Percentiles rank a stretch among this genome's conserved stretches.
Evolutionary conservation across 1,139 yeast species (phyloP).

Genomic region (Debaryomycetaceae sp.): DNA sequence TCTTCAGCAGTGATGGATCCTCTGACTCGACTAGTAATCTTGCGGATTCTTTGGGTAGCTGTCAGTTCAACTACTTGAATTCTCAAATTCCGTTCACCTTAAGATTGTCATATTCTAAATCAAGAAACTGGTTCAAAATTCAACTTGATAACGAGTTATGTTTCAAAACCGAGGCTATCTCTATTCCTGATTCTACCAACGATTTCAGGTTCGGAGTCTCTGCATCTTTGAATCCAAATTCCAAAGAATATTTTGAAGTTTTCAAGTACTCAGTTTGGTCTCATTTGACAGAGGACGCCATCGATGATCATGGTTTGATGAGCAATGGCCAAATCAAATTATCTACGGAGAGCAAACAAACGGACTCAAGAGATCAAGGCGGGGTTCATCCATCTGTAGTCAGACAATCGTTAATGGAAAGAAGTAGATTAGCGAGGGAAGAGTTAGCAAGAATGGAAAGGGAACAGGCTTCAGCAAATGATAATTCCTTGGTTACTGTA

Average conservation of each 20-base stretch:
- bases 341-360: slow-evolving; percentile 7
- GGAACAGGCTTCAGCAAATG: neutral
- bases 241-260: slow-evolving; percentile 59
- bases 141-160: slow-evolving; percentile 70
- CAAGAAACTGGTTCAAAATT: slow-evolving; percentile 46
- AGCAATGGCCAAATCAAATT: slow-evolving; percentile 40
- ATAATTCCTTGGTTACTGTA: neutral
- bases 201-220: slow-evolving; percentile 51
- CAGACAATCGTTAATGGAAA: slow-evolving; percentile 41
- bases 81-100: slow-evolving; percentile 66
- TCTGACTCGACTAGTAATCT: slow-evolving; percentile 20
- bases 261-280: slow-evolving; percentile 54
- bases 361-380: slow-evolving; percentile 1
- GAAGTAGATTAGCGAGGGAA: slow-evolving; percentile 24
- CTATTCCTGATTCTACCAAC: slow-evolving; percentile 25
- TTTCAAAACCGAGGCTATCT: slow-evolving; percentile 57
- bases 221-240: slow-evolving; percentile 34
- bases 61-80: slow-evolving; percentile 57
- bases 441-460: slow-evolving; percentile 9
- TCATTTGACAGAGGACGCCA: slow-evolving; percentile 50
- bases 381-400: slow-evolving; percentile 19
- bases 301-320: slow-evolving; percentile 55
- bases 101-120: slow-evolving; percentile 57
- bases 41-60: slow-evolving; percentile 49
- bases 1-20: slow-evolving; percentile 57